Evolutionary conservation across 2,329 filamentous ascomycete species (phyloP).

Genomic region (Ceratocystis papillata): DNA sequence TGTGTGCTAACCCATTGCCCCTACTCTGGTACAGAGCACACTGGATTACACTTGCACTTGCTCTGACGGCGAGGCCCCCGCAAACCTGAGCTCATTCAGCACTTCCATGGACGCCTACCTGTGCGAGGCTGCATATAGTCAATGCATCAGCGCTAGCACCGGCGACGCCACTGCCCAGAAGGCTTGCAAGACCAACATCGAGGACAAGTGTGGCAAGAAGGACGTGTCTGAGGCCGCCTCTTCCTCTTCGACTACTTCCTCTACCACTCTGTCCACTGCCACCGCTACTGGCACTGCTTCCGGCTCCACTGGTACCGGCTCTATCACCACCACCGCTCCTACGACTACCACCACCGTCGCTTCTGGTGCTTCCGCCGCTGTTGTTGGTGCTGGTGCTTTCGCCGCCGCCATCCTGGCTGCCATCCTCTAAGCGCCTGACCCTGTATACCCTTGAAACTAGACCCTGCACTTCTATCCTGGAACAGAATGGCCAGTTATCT

Average conservation of each 20-base stretch:
- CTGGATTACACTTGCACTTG: slow-evolving; percentile 43
- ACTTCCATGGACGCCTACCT: slow-evolving; percentile 45
- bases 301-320: slow-evolving; percentile 24
- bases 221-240: slow-evolving; percentile 26
- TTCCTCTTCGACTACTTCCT: slow-evolving; percentile 29
- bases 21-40: slow-evolving; percentile 30
- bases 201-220: slow-evolving; percentile 39
- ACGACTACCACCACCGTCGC: slow-evolving; percentile 20
- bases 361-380: slow-evolving; percentile 24
- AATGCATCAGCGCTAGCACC: slow-evolving; percentile 39
- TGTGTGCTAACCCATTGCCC: background rate
- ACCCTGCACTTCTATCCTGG: slow-evolving; percentile 30
- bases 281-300: slow-evolving; percentile 27
- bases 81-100: slow-evolving; percentile 43
- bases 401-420: slow-evolving; percentile 33
- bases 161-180: slow-evolving; percentile 37
- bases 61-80: slow-evolving; percentile 38
- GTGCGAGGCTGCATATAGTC: slow-evolving; percentile 39
- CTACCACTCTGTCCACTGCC: slow-evolving; percentile 27
- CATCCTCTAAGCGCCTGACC: slow-evolving; percentile 17
- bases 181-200: slow-evolving; percentile 40
- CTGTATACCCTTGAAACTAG: background rate
- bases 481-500: background rate
- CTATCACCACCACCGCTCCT: slow-evolving; percentile 12
- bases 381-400: slow-evolving; percentile 31